A percentile compares a stretch with the other conserved stretches of the same genome.
phyloP scores from a whole-genome alignment of 495 filamentous ascomycete species.

The Penicillium coprophilum region DNA sequence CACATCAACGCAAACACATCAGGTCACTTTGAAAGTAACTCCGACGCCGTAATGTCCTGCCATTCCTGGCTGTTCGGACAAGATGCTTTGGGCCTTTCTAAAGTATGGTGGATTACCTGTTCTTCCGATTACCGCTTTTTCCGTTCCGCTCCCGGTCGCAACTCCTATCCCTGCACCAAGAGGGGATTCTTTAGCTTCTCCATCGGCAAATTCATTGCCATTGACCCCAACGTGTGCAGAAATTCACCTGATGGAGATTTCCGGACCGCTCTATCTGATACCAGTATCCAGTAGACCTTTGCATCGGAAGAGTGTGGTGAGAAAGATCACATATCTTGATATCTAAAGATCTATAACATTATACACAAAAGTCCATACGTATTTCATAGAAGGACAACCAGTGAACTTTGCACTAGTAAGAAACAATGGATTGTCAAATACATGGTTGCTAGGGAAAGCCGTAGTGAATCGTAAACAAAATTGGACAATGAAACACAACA shows the following conservation, averaged over 20 bases:
- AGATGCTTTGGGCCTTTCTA: constrained; percentile 14
- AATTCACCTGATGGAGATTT: too few species aligned
- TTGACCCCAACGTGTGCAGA: too few species aligned
- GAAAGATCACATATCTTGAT: too few species aligned
- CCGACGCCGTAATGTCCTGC: constrained; percentile 25
- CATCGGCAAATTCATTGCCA: background rate
- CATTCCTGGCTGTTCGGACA: constrained; percentile 23
- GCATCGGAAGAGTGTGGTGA: too few species aligned
- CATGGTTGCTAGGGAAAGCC: background rate
- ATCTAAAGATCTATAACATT: too few species aligned
- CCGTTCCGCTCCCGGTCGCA: background rate
- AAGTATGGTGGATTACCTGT: too few species aligned
- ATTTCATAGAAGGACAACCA: too few species aligned
- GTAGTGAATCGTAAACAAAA: background rate
- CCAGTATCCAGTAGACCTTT: too few species aligned
- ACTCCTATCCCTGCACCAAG: background rate
- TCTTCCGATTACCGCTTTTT: background rate
- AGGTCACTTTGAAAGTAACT: constrained; percentile 28
- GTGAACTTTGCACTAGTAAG: background rate
- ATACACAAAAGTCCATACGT: too few species aligned
- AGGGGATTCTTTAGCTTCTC: background rate
- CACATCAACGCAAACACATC: constrained; percentile 17
- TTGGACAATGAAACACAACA: background rate
- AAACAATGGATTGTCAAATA: constrained; percentile 7
- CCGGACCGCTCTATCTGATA: too few species aligned